Conservation (phyloP, 192 early-diverging fungal genomes). For the Coemansia asiatica region DNA sequence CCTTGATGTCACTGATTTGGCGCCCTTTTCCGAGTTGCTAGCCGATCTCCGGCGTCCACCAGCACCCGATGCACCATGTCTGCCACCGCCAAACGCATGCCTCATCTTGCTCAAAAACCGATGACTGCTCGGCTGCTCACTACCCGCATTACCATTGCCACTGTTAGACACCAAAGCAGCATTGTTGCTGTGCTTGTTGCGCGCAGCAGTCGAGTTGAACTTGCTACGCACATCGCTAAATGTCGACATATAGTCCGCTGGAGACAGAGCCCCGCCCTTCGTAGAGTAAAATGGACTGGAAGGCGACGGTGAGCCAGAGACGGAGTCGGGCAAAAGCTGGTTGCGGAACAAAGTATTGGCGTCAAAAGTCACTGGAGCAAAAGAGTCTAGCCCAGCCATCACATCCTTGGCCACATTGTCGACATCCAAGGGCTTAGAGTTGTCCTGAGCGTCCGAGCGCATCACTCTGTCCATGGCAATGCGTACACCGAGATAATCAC, state of each 20-base stretch:
- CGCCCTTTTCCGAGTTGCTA: constrained; percentile 7
- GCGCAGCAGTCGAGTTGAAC: constrained; percentile 12
- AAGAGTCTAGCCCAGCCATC: constrained; percentile 21
- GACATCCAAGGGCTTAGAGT: background rate
- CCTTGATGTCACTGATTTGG: background rate
- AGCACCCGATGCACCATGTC: constrained; percentile 6
- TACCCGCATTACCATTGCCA: background rate
- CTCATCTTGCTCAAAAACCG: constrained; percentile 48
- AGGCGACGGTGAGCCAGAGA: background rate
- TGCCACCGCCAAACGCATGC: constrained; percentile 31
- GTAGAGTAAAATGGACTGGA: constrained; percentile 6
- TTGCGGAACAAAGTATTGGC: constrained; percentile 37
- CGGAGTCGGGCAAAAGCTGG: constrained; percentile 11
- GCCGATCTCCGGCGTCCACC: constrained; percentile 12
- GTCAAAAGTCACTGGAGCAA: constrained; percentile 47
- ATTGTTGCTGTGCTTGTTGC: constrained; percentile 3
- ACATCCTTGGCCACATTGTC: background rate
- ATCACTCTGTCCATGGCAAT: constrained; percentile 8
- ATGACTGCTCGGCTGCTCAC: constrained; percentile 29
- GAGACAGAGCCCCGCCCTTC: constrained; percentile 21
- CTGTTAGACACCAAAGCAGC: background rate
- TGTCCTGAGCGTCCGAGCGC: background rate
- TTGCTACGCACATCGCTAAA: constrained; percentile 44
- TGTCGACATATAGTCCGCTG: constrained; percentile 36
- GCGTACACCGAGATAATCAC: constrained; percentile 19